Evolutionary conservation across 225 moss, liverwort and hornwort species (phyloP).

Genomic region (Thuidium tamariscinum): DNA sequence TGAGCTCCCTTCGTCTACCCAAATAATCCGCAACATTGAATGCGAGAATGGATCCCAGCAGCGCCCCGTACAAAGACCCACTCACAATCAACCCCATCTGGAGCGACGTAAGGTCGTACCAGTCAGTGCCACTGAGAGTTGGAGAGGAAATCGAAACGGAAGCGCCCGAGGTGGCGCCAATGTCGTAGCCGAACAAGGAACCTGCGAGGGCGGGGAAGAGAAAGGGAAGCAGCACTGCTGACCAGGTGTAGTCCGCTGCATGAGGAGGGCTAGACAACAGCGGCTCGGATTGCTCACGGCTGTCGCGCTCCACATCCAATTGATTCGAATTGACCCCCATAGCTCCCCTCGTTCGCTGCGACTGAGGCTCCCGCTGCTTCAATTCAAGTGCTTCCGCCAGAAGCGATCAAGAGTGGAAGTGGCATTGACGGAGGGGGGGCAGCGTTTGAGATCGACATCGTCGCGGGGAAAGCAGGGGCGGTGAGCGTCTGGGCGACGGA

Average conservation of each 20-base stretch:
- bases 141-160: conserved; percentile 55
- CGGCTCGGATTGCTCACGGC: not conserved
- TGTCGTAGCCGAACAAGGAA: conserved; percentile 77
- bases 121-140: conserved; percentile 65
- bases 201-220: conserved; percentile 79
- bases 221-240: conserved; percentile 54
- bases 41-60: conserved; percentile 66
- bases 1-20: conserved; percentile 68
- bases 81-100: conserved; percentile 83
- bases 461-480: not conserved
- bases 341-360: not conserved
- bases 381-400: not conserved
- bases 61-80: conserved; percentile 85
- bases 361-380: not conserved
- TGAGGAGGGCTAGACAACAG: not conserved
- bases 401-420: not conserved
- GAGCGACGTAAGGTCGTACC: conserved; percentile 56
- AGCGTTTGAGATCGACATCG: not conserved
- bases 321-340: not conserved
- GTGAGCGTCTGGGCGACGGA: not conserved
- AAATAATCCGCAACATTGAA: conserved; percentile 68
- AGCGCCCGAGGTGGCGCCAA: conserved; percentile 87
- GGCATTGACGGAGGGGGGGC: not conserved
- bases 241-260: conserved; percentile 4
- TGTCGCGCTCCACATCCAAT: conserved; percentile 7